A percentile compares a stretch with the other conserved stretches of the same genome.
These are phyloP conservation scores for Lactarius evosmus DNA, from an alignment of 768 basidiomycete genomes.

Conservation along the genomic window DNA sequence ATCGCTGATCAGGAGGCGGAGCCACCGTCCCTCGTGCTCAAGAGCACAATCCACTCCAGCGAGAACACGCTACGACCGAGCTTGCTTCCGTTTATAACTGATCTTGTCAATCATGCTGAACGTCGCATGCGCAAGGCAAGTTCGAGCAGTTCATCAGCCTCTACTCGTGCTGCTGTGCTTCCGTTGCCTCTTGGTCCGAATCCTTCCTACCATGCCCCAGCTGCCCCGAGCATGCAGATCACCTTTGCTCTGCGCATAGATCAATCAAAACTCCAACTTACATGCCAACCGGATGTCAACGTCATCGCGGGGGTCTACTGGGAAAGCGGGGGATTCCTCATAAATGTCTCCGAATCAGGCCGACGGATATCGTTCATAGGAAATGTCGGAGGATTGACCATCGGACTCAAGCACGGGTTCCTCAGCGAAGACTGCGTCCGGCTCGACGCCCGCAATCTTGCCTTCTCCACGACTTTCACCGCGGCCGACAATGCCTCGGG, in stretches of 20 bases:
- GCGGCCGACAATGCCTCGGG: slow-evolving; percentile 43
- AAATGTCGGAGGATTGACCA: slow-evolving; percentile 74
- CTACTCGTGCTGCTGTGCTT: slow-evolving; percentile 1
- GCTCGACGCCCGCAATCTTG: slow-evolving; percentile 77
- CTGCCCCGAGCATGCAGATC: slow-evolving; percentile 58
- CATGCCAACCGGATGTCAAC: slow-evolving; percentile 88
- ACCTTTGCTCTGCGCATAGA: slow-evolving; percentile 90
- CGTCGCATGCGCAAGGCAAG: slow-evolving; percentile 58
- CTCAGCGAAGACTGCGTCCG: slow-evolving; percentile 79
- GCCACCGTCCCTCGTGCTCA: slow-evolving; percentile 71
- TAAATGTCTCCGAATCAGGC: slow-evolving; percentile 72
- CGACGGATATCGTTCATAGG: slow-evolving; percentile 73
- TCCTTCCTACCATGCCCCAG: slow-evolving; percentile 22
- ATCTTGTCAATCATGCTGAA: slow-evolving; percentile 69
- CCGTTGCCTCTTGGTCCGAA: slow-evolving; percentile 13
- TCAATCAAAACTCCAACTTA: slow-evolving; percentile 78
- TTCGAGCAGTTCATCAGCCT: slow-evolving; percentile 28
- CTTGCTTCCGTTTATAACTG: slow-evolving; percentile 80
- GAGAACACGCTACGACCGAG: slow-evolving; percentile 80
- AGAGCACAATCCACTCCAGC: slow-evolving; percentile 85
- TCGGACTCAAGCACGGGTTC: slow-evolving; percentile 82
- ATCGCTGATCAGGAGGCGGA: slow-evolving; percentile 35
- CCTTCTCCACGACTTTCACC: slow-evolving; percentile 71
- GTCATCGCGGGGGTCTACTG: slow-evolving; percentile 87
- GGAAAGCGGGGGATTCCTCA: slow-evolving; percentile 90